Conservation (phyloP, 495 filamentous ascomycete genomes). For the Chlorociboria aeruginascens region DNA sequence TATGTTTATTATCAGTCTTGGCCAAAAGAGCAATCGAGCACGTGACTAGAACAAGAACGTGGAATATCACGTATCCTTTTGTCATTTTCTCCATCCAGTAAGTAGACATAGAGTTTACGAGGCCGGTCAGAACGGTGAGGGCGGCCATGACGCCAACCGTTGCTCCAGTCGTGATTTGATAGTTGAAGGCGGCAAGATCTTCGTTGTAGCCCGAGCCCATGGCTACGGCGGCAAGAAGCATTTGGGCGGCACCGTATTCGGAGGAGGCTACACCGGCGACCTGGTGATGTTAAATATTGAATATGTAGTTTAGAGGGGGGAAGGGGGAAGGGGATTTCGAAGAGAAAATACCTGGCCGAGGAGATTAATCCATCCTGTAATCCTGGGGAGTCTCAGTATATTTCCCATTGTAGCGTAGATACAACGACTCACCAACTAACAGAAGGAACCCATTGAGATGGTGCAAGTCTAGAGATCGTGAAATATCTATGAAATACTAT, state of each 20-base stretch:
- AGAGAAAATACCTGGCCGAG: conserved; percentile 35
- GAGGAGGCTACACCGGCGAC: conserved; percentile 51
- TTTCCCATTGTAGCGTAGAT: conserved; percentile 22
- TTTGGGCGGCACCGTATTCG: conserved; percentile 55
- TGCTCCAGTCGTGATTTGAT: conserved; percentile 36
- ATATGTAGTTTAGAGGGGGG: not conserved
- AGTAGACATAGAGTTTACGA: conserved; percentile 48
- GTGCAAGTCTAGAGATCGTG: conserved; percentile 27
- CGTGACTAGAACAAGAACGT: conserved; percentile 43
- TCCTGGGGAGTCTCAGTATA: conserved; percentile 19
- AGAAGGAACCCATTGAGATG: conserved; percentile 23
- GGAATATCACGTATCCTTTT: conserved; percentile 53
- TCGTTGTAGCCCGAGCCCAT: conserved; percentile 28
- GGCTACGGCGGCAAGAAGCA: conserved; percentile 53
- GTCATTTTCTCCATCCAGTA: conserved; percentile 54
- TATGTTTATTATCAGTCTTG: conserved; percentile 45
- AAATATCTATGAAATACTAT: conserved; percentile 9
- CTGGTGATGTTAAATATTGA: not conserved
- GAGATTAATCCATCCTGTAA: conserved; percentile 55
- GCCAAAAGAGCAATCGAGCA: conserved; percentile 49
- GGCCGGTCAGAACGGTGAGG: conserved; percentile 39
- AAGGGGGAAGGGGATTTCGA: not conserved
- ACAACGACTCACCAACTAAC: conserved; percentile 22
- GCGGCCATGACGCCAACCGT: conserved; percentile 51
- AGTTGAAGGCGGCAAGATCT: conserved; percentile 32